phyloP scores from a whole-genome alignment of 192 early-diverging fungal genomes.

The Powellomyces hirtus region DNA sequence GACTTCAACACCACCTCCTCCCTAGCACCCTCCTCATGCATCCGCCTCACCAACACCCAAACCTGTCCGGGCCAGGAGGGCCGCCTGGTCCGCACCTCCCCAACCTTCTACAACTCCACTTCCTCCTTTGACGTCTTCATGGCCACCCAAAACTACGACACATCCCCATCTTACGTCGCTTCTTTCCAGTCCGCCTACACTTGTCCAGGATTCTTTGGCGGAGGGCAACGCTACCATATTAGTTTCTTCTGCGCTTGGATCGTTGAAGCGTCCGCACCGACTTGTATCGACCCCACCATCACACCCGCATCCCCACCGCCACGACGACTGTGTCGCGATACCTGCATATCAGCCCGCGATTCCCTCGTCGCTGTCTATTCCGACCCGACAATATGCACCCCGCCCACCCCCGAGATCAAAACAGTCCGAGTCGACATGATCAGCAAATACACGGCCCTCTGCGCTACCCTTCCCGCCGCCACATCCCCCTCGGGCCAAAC shows the following conservation, averaged over 20 bases:
- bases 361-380: constrained; percentile 3
- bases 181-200: constrained; percentile 22
- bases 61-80: constrained; percentile 20
- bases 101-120: constrained; percentile 22
- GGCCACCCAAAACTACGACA: constrained; percentile 22
- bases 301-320: background rate
- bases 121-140: constrained; percentile 16
- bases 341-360: background rate
- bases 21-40: constrained; percentile 1
- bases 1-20: background rate
- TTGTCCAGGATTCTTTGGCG: constrained; percentile 22
- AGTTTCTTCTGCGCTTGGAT: constrained; percentile 25
- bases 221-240: constrained; percentile 33
- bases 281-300: background rate
- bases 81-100: constrained; percentile 3
- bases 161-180: constrained; percentile 16
- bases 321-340: constrained; percentile 2
- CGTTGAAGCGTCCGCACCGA: constrained; percentile 1
- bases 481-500: too few species aligned
- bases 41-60: constrained; percentile 12
- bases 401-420: background rate
- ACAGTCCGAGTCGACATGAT: background rate
- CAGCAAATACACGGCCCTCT: background rate
- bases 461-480: background rate
- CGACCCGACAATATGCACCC: constrained; percentile 5